These are phyloP conservation scores for Hypoxylon sp. DNA, from an alignment of 2,329 filamentous ascomycete species.

Conservation along the genomic window DNA sequence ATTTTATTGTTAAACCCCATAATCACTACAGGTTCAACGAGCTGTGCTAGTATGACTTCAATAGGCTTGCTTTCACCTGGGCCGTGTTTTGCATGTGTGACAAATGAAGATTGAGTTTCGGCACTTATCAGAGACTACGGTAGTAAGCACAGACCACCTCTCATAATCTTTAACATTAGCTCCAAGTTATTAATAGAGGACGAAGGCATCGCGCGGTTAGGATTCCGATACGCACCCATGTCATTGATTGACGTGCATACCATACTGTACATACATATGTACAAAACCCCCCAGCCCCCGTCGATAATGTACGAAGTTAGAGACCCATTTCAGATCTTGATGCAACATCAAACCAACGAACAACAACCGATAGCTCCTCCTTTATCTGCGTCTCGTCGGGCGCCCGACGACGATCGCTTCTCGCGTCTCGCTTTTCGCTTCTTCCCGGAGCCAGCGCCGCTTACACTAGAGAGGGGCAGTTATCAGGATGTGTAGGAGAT, in stretches of 20 bases:
- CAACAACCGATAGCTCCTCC: constrained; percentile 25
- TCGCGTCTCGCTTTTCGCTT: constrained; percentile 8
- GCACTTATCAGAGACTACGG: neutral
- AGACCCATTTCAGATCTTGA: constrained; percentile 29
- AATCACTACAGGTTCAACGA: too few relatives aligned
- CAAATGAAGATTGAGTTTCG: neutral
- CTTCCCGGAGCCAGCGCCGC: constrained; percentile 4
- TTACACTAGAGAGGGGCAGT: constrained; percentile 14
- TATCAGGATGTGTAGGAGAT: constrained; percentile 51
- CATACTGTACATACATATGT: too few relatives aligned
- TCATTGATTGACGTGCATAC: constrained; percentile 8
- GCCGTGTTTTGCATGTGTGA: neutral
- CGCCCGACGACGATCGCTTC: constrained; percentile 21
- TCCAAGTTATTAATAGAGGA: constrained; percentile 38
- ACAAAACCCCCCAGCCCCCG: neutral
- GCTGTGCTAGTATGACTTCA: neutral
- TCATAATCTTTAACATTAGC: constrained; percentile 9
- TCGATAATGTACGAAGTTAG: constrained; percentile 12
- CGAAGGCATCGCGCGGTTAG: constrained; percentile 36
- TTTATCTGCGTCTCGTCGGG: constrained; percentile 34
- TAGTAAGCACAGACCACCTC: constrained; percentile 16
- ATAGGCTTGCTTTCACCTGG: neutral
- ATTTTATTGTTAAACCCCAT: too few relatives aligned
- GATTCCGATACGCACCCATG: constrained; percentile 30
- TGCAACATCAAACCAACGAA: constrained; percentile 32